A percentile compares a stretch with the other conserved stretches of the same genome.
phyloP scores from a whole-genome alignment of 108 stramenopile species.

The Cyclotella choctawhatcheeana region DNA sequence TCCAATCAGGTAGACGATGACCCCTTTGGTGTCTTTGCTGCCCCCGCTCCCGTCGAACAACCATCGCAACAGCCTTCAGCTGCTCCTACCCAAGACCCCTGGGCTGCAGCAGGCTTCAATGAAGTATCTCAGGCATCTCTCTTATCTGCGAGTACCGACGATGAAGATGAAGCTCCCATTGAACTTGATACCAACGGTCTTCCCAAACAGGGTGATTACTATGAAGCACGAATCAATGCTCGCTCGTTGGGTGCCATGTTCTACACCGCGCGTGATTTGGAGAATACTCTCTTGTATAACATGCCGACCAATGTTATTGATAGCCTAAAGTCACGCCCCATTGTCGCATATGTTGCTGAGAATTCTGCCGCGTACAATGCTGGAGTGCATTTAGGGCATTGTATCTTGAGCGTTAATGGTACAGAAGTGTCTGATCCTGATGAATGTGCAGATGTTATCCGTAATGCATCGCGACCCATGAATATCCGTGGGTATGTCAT shows the following conservation, averaged over 20 bases:
- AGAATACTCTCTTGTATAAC: slow-evolving; percentile 19
- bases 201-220: slow-evolving; percentile 40
- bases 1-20: not conserved
- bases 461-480: slow-evolving; percentile 35
- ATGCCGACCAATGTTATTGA: slow-evolving; percentile 19
- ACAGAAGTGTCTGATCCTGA: slow-evolving; percentile 18
- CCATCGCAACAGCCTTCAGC: not conserved
- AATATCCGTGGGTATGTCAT: slow-evolving; percentile 31
- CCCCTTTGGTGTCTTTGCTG: slow-evolving; percentile 33
- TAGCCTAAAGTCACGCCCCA: slow-evolving; percentile 31
- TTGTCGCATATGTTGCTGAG: slow-evolving; percentile 38
- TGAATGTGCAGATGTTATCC: slow-evolving; percentile 13
- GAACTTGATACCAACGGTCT: slow-evolving; percentile 25
- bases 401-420: slow-evolving; percentile 37
- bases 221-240: slow-evolving; percentile 27
- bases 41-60: not conserved
- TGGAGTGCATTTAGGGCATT: slow-evolving; percentile 33
- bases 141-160: not conserved
- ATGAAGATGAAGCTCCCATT: slow-evolving; percentile 11
- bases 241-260: slow-evolving; percentile 39
- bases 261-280: slow-evolving; percentile 22
- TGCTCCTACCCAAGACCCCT: not conserved
- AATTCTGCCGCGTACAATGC: slow-evolving; percentile 28
- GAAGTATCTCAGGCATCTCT: not conserved
- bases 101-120: not conserved